Percentiles rank a stretch among this genome's conserved stretches.
Conservation (phyloP, 208 protist species). For the Leishmania arabica region DNA sequence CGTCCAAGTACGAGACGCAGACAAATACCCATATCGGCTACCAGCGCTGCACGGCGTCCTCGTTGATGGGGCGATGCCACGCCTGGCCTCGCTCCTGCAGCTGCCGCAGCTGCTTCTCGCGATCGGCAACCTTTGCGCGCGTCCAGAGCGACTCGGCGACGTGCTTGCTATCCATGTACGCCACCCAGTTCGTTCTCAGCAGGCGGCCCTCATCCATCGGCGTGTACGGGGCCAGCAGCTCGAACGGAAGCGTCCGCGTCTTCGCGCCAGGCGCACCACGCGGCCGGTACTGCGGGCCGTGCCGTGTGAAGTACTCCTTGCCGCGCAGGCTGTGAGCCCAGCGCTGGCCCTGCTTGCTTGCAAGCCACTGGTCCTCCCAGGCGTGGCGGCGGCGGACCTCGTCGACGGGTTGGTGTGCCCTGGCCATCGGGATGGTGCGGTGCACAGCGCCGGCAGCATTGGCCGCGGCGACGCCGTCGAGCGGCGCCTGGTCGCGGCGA, state of each 20-base stretch:
- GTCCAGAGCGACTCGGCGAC: slow-evolving; percentile 91
- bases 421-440: slow-evolving; percentile 87
- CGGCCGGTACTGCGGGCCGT: slow-evolving; percentile 69
- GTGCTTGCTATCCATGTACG: slow-evolving; percentile 93
- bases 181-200: slow-evolving; percentile 88
- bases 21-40: slow-evolving; percentile 20
- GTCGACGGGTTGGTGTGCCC: slow-evolving; percentile 70
- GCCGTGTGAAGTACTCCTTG: slow-evolving; percentile 82
- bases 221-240: slow-evolving; percentile 86
- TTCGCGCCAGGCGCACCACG: slow-evolving; percentile 87
- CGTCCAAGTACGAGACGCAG: neutral
- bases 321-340: slow-evolving; percentile 79
- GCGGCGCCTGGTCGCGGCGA: slow-evolving; percentile 9
- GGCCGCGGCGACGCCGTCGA: slow-evolving; percentile 2
- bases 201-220: slow-evolving; percentile 89
- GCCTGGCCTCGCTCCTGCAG: slow-evolving; percentile 86
- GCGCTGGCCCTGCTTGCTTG: slow-evolving; percentile 49
- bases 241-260: slow-evolving; percentile 62
- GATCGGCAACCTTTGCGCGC: slow-evolving; percentile 72
- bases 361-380: slow-evolving; percentile 79
- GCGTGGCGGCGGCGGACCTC: slow-evolving; percentile 64
- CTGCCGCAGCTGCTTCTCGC: slow-evolving; percentile 72
- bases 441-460: slow-evolving; percentile 20
- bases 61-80: slow-evolving; percentile 87
- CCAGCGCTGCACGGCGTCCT: slow-evolving; percentile 61